These are phyloP conservation scores for Astragalus glycyphyllos DNA, from an alignment of 306 rosid species.

Conservation along the genomic window DNA sequence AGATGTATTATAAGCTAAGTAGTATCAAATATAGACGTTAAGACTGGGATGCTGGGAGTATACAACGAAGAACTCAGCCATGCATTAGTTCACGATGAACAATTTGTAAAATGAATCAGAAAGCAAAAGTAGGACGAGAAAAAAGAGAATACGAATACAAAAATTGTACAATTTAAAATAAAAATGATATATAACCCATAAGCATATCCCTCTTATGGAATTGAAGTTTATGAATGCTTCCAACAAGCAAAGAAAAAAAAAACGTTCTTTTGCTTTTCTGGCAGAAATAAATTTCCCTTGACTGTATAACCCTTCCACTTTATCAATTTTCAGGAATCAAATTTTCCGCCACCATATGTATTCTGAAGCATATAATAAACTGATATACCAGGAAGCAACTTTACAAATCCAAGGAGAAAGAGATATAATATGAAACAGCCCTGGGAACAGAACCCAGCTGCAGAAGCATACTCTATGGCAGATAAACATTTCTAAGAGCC, in stretches of 20 bases:
- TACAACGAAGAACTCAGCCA: conserved; percentile 16
- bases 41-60: conserved; percentile 9
- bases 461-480: conserved; percentile 16
- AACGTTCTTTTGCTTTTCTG: neutral
- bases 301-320: no score
- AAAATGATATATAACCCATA: neutral
- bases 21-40: conserved; percentile 10
- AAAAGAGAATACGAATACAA: conserved; percentile 11
- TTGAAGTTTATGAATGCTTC: conserved; percentile 14
- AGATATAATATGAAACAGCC: neutral
- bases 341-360: neutral
- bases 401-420: conserved; percentile 12
- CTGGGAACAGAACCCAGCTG: conserved; percentile 30
- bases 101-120: conserved; percentile 34
- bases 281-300: conserved; percentile 6
- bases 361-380: conserved; percentile 12
- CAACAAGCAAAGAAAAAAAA: conserved; percentile 17
- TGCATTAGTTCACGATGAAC: neutral
- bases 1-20: conserved; percentile 31
- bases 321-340: neutral
- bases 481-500: conserved; percentile 18
- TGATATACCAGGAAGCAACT: conserved; percentile 13
- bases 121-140: conserved; percentile 11
- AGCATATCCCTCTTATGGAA: conserved; percentile 21
- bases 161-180: neutral